A percentile compares a stretch with the other conserved stretches of the same genome.
These are phyloP conservation scores for Luzula sylvatica DNA, from an alignment of 176 grass and related monocot genomes.

Conservation along the genomic window DNA sequence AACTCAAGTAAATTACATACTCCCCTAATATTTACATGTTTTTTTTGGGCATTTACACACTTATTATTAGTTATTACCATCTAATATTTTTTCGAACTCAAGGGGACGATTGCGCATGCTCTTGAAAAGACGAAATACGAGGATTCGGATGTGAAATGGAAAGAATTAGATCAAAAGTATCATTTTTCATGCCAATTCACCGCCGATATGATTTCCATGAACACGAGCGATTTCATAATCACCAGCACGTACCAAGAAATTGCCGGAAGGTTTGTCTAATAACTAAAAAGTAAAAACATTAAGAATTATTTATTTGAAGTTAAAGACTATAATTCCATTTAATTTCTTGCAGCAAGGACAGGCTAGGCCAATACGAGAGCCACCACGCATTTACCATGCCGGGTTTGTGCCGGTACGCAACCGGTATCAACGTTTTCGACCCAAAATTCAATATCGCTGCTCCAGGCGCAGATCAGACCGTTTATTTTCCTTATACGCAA, in stretches of 20 bases:
- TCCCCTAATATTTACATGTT: background rate
- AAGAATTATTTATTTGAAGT: too few relatives aligned
- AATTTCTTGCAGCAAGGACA: conserved; percentile 65
- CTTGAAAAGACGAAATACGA: conserved; percentile 97
- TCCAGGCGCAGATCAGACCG: conserved; percentile 78
- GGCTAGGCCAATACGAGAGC: conserved; percentile 74
- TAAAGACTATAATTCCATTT: background rate
- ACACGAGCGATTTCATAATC: conserved; percentile 87
- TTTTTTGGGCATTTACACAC: too few relatives aligned
- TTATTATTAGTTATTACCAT: conserved; percentile 1
- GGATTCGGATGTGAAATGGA: conserved; percentile 90
- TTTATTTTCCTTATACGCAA: conserved; percentile 92
- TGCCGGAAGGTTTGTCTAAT: conserved; percentile 51
- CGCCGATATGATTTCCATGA: conserved; percentile 96
- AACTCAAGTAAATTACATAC: conserved; percentile 51
- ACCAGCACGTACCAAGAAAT: conserved; percentile 97
- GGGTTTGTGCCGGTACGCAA: conserved; percentile 63
- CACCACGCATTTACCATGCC: conserved; percentile 90
- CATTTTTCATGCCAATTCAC: conserved; percentile 99
- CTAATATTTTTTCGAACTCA: conserved; percentile 3
- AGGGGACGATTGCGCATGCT: conserved; percentile 94
- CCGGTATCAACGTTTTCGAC: conserved; percentile 84
- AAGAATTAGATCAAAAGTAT: conserved; percentile 71
- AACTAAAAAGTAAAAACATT: background rate
- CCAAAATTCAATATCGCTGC: conserved; percentile 97